Base-by-base conservation (phyloP, 2,329 filamentous ascomycete species). In the Nemania bipapillata region DNA sequence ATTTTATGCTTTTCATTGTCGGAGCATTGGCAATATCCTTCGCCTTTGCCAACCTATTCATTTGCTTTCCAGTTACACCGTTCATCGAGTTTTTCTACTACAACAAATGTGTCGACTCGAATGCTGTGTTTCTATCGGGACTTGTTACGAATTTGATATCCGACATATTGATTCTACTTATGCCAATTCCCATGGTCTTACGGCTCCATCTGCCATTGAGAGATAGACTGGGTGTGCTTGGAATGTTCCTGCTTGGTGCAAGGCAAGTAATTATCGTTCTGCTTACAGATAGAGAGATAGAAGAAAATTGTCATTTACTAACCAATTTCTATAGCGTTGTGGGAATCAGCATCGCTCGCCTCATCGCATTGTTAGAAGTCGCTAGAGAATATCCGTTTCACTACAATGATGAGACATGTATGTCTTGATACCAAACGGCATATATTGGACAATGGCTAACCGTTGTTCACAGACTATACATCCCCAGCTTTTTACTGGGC, bases 1-100 rank as follows among this genome's bases (percentile, higher is more conserved):
- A 72, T 55, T 45, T 58, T 11, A 70, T 72, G 49, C 60, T 73
- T 26, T 64, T 60, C 2, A 45, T 72, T 32, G 64, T 74, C 17
- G 59, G 63, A 3, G 58, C 54, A 37, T 76, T 73, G 74, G 70
- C 72, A 1, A 45, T 75, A 52, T 71, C 74, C 40, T 76, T 74
- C 60, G 74, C 74, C 63, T 74, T 76, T 59, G 70, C 73, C 11
- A 74, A 76, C 37, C 65, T 76, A 9, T 76, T 76, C 55, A 76
- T 74, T 8, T 76, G 74, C 49, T 75, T 52, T 52, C 74, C 72
- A 9, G 68, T 75, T 54, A 76, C 69, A 2, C 66, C 71, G 4
- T 71, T 76, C 37, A 74, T 76, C 45, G 72, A 75, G 32, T 47
- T 64, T 7, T 74, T 70, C 59, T 70, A 77, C 50, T 68, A 66